A percentile compares a stretch with the other conserved stretches of the same genome.
Conservation (phyloP, 139 green algal genomes). For the Pleodorina starrii region DNA sequence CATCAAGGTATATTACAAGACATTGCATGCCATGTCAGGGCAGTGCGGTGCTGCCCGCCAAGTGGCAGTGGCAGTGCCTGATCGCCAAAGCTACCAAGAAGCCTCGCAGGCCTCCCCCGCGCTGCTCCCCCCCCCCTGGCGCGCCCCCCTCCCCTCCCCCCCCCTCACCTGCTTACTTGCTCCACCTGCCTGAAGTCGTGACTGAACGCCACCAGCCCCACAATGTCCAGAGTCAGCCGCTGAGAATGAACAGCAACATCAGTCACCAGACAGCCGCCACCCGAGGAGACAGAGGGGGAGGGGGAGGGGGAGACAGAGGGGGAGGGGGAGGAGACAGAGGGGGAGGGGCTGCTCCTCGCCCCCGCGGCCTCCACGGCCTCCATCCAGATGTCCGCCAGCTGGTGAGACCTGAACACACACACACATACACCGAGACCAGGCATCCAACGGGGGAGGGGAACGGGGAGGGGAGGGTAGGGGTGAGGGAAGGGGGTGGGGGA, state of each 20-base stretch:
- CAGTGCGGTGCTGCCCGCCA: too few relatives aligned
- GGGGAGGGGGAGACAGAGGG: not conserved
- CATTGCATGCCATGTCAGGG: too few relatives aligned
- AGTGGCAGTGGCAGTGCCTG: too few relatives aligned
- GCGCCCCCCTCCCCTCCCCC: too few relatives aligned
- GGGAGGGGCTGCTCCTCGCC: not conserved
- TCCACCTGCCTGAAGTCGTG: constrained; percentile 74
- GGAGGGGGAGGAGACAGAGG: not conserved
- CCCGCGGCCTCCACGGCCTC: not conserved
- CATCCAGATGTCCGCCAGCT: constrained; percentile 60
- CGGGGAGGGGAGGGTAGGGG: not conserved
- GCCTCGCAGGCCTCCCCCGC: too few relatives aligned
- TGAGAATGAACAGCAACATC: constrained; percentile 80
- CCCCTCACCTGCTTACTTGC: constrained; percentile 10
- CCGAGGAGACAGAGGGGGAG: not conserved
- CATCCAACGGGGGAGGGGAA: too few relatives aligned
- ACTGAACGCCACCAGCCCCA: constrained; percentile 78
- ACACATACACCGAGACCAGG: too few relatives aligned
- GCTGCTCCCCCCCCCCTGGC: too few relatives aligned
- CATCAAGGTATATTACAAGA: too few relatives aligned
- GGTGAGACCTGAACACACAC: constrained; percentile 44
- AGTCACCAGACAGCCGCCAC: constrained; percentile 51
- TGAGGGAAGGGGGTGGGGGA: not conserved
- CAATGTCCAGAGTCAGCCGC: constrained; percentile 80
- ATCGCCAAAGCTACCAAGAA: too few relatives aligned